Evolutionary conservation across 768 basidiomycete species (phyloP).

Genomic region (Pleurotus platypus): DNA sequence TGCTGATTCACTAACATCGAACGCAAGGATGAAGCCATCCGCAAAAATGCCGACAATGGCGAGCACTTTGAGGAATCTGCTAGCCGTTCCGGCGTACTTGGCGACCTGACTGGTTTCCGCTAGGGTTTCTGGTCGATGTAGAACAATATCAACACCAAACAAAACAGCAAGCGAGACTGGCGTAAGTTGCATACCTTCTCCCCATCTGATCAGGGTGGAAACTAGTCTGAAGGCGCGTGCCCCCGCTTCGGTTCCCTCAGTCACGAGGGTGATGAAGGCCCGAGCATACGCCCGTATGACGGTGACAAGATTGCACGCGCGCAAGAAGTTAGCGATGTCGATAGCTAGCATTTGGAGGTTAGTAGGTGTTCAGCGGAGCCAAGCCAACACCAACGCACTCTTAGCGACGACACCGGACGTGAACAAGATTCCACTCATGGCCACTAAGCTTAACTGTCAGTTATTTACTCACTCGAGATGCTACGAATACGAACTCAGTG

Average conservation of each 20-base stretch:
- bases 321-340: conserved; percentile 6
- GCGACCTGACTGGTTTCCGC: neutral
- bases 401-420: conserved; percentile 5
- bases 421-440: conserved; percentile 7
- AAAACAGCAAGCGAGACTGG: too few relatives aligned
- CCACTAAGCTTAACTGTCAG: neutral
- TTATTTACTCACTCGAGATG: neutral
- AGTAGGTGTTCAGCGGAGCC: neutral
- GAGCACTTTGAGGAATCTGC: conserved; percentile 6
- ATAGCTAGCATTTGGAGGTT: neutral
- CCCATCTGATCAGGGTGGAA: neutral
- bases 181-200: neutral
- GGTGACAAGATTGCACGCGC: neutral
- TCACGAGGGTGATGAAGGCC: conserved; percentile 3
- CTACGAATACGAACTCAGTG: neutral
- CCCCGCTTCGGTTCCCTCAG: conserved; percentile 1
- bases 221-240: neutral
- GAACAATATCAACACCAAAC: too few relatives aligned
- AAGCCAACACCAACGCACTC: neutral
- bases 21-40: conserved; percentile 8
- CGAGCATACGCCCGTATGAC: neutral
- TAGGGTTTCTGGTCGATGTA: too few relatives aligned
- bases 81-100: neutral
- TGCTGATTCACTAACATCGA: neutral
- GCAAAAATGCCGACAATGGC: conserved; percentile 8